These are phyloP conservation scores for Picocystis salinarum DNA, from an alignment of 139 green algal species.

Conservation along the genomic window DNA sequence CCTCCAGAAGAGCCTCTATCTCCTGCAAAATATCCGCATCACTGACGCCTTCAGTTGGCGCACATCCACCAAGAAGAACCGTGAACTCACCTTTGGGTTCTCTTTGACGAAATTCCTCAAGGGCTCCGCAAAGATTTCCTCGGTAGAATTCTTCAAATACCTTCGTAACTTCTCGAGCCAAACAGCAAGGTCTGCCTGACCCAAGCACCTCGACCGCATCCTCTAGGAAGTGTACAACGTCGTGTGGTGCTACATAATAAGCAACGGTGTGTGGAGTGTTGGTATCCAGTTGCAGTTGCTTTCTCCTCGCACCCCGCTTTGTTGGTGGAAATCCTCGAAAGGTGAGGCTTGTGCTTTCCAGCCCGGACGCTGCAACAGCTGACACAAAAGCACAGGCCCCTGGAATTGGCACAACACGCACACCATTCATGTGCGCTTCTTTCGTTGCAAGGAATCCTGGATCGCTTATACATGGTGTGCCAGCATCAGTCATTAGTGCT, in stretches of 20 bases:
- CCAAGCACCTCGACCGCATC: conserved; percentile 44
- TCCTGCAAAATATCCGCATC: too few species aligned
- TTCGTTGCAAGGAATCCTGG: conserved; percentile 50
- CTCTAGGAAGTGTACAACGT: conserved; percentile 22
- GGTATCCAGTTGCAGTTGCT: conserved; percentile 20
- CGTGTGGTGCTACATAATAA: conserved; percentile 55
- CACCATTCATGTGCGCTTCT: conserved; percentile 9
- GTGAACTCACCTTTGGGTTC: too few species aligned
- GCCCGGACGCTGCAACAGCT: conserved; percentile 50
- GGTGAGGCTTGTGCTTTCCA: conserved; percentile 39
- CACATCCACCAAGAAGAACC: too few species aligned
- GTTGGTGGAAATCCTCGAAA: conserved; percentile 66
- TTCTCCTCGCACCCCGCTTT: conserved; percentile 28
- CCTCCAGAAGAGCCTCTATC: too few species aligned
- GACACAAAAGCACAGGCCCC: conserved; percentile 53
- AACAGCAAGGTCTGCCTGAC: conserved; percentile 21
- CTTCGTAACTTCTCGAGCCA: conserved; percentile 80
- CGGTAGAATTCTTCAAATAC: too few species aligned
- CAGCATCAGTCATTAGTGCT: conserved; percentile 71
- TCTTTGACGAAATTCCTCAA: too few species aligned
- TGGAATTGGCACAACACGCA: conserved; percentile 48
- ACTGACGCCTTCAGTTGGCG: too few species aligned
- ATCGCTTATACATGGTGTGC: conserved; percentile 63
- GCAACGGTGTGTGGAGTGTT: conserved; percentile 60
- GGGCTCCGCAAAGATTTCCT: too few species aligned